Evolutionary conservation across 2,329 filamentous ascomycete species (phyloP).

Genomic region (Paecilomyces niveus): DNA sequence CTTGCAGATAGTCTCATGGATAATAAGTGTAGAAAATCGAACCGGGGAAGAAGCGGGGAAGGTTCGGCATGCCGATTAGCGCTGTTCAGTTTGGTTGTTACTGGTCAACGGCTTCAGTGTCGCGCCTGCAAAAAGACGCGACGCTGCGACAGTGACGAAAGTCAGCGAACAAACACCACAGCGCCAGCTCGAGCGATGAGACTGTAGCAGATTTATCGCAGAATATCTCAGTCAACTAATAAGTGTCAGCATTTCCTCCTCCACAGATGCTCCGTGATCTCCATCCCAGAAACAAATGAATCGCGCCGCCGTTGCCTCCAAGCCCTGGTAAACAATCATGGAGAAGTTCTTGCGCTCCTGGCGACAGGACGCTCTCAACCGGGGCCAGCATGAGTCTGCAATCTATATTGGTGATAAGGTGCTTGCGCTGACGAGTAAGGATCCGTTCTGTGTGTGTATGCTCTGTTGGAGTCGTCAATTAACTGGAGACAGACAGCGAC

Average conservation of each 20-base stretch:
- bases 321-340: constrained; percentile 47
- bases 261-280: not conserved
- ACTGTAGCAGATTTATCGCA: not conserved
- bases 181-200: not conserved
- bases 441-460: constrained; percentile 2
- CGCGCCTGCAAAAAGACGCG: constrained; percentile 1
- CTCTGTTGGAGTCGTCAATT: constrained; percentile 6
- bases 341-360: constrained; percentile 89
- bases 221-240: not conserved
- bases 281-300: not conserved
- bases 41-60: not conserved
- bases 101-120: not conserved
- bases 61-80: not conserved
- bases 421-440: constrained; percentile 80
- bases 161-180: not conserved
- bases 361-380: constrained; percentile 91
- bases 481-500: constrained; percentile 62
- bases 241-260: not conserved
- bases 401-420: constrained; percentile 98
- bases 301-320: not conserved
- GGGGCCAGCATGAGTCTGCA: constrained; percentile 92
- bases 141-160: not conserved
- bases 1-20: not conserved
- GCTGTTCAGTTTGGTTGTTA: not conserved
- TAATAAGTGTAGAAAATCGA: not conserved